phyloP scores from a whole-genome alignment of 2,329 filamentous ascomycete species.

The Sarocladium kiliense region DNA sequence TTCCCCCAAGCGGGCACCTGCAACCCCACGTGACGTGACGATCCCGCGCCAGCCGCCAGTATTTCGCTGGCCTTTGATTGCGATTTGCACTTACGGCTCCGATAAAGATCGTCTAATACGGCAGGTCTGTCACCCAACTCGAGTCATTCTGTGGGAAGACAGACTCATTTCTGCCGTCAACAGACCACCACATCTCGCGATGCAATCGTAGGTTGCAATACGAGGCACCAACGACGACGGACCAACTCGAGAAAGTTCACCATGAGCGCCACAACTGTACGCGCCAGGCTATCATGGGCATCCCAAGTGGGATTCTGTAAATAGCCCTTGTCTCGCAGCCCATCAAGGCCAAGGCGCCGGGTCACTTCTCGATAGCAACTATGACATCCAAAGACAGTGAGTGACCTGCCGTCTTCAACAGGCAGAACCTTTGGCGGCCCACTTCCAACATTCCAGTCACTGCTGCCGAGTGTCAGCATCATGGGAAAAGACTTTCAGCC shows the following conservation, averaged over 20 bases:
- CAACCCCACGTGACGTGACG: constrained; percentile 7
- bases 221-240: not conserved
- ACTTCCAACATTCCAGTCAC: not conserved
- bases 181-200: not conserved
- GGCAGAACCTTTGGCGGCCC: not conserved
- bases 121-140: too few species aligned
- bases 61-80: not conserved
- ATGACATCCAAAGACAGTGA: not conserved
- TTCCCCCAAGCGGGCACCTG: constrained; percentile 4
- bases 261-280: constrained; percentile 1
- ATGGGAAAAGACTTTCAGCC: not conserved
- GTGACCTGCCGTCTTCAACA: not conserved
- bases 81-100: not conserved
- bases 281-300: not conserved
- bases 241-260: not conserved
- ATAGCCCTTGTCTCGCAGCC: not conserved
- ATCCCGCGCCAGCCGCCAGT: constrained; percentile 5
- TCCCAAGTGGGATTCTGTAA: constrained; percentile 2
- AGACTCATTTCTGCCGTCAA: not conserved
- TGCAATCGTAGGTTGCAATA: not conserved
- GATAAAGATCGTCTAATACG: too few species aligned
- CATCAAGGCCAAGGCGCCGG: not conserved
- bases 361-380: not conserved
- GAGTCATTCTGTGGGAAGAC: too few species aligned
- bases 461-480: not conserved